Evolutionary conservation across 225 moss, liverwort and hornwort genomes (phyloP).

Genomic region (Pleurozium schreberi): DNA sequence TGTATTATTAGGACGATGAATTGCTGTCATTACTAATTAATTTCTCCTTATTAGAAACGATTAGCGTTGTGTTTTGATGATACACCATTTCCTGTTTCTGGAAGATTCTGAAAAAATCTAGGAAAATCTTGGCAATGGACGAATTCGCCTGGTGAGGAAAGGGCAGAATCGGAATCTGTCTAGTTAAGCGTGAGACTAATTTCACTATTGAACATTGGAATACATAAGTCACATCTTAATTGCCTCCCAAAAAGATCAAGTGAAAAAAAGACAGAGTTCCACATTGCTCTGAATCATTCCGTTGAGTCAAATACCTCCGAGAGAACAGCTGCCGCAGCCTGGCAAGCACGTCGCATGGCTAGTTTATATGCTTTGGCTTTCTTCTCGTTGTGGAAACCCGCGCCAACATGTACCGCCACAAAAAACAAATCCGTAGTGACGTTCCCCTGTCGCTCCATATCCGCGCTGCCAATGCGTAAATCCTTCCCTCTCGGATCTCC

Average conservation of each 20-base stretch:
- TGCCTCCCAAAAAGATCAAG: neutral
- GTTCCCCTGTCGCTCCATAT: neutral
- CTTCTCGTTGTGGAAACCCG: slow-evolving; percentile 62
- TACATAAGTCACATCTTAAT: neutral
- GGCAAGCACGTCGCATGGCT: slow-evolving; percentile 80
- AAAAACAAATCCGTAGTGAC: slow-evolving; percentile 26
- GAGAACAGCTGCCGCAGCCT: slow-evolving; percentile 67
- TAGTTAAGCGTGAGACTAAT: neutral
- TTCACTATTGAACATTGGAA: neutral
- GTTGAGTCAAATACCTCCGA: slow-evolving; percentile 26
- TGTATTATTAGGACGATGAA: neutral
- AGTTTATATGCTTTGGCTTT: slow-evolving; percentile 45
- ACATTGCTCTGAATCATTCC: neutral
- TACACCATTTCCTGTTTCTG: neutral
- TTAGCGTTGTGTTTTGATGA: neutral
- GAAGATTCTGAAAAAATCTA: neutral
- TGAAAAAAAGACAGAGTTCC: neutral
- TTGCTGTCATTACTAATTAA: neutral
- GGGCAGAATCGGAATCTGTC: neutral
- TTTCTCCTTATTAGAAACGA: neutral
- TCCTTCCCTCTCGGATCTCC: neutral
- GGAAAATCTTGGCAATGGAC: neutral
- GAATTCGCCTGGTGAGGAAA: neutral
- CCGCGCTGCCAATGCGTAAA: neutral
- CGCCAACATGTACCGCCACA: slow-evolving; percentile 91